Conservation (phyloP, 495 filamentous ascomycete genomes). For the Penicillium riverlandense region DNA sequence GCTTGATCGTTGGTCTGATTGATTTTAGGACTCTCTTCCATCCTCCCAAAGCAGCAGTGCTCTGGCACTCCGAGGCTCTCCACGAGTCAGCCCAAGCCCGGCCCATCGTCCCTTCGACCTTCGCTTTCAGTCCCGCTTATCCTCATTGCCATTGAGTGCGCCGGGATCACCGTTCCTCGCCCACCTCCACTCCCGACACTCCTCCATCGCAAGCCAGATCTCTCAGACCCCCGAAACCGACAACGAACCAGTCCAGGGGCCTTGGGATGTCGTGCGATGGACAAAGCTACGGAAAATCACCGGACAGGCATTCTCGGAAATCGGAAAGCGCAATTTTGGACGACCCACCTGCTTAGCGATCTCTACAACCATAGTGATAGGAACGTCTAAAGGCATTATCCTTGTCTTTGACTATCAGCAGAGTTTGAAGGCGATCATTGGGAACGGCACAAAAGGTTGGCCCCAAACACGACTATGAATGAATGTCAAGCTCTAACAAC, state of each 20-base stretch:
- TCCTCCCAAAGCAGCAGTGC: constrained; percentile 70
- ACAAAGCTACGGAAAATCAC: constrained; percentile 87
- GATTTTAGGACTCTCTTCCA: constrained; percentile 65
- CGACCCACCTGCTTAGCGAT: constrained; percentile 85
- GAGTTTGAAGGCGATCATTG: constrained; percentile 86
- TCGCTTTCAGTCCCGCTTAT: constrained; percentile 81
- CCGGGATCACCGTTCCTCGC: constrained; percentile 75
- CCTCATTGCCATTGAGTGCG: constrained; percentile 49
- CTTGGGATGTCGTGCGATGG: constrained; percentile 97
- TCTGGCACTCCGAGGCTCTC: constrained; percentile 41
- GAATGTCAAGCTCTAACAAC: neutral
- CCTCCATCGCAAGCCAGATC: constrained; percentile 55
- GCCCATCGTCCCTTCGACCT: constrained; percentile 90
- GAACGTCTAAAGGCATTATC: constrained; percentile 89
- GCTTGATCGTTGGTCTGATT: constrained; percentile 10
- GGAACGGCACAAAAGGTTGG: constrained; percentile 80
- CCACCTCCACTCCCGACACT: constrained; percentile 65
- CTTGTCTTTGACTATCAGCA: constrained; percentile 97
- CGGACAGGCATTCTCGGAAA: constrained; percentile 87
- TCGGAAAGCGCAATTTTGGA: constrained; percentile 87
- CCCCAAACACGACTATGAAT: neutral
- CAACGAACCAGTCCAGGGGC: constrained; percentile 57
- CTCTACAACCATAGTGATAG: constrained; percentile 82
- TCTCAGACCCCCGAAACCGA: constrained; percentile 47
- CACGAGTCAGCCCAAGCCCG: constrained; percentile 56